Base-by-base conservation (phyloP, 495 filamentous ascomycete genomes). In the Penicillium diatomitis region DNA sequence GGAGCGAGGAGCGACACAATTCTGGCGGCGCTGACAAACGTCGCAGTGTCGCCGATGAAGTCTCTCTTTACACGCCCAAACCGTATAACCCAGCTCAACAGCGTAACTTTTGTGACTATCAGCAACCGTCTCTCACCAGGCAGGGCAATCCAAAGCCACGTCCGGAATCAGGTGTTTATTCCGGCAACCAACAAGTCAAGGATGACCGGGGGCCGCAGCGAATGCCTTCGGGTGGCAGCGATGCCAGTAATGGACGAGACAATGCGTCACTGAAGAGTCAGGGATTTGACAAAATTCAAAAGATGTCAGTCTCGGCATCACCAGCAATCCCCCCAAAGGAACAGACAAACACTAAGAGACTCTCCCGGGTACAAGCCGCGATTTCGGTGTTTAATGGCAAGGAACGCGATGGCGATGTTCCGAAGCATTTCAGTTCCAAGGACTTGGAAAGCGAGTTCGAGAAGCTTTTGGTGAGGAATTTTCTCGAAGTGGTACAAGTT, bases 31-130 rank as follows among this genome's bases (percentile, higher is more conserved):
- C 68, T 3, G 71, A 73, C 47, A 71, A 68, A 33, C 62, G 56
- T 4, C 59, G 63, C 28, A 69, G 61, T 32, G 41, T 82, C 28
- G 72, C 79, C 9, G 74, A 81, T 31, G 81, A 88, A 48, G 75
- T 80, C 20, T 75, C 72, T 4, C 68, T 78, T n/a, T 84, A 84
- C 50, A 80, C 77, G 0, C 79, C 82, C 2, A 69, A 68, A 52
- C 71, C 77, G 0, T 83, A 86, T 52, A 77, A 77, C 20, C 81
- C 82, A 3, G 72, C 76, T 5, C 83, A 83, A 52, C 83, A 85
- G 60, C 73, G 80, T 12, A 80, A 84, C 52, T 85, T 85, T 53
- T 72, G 74, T 45, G 77, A 76, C 51, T 73, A 71, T 49, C 67
- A 76, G 20, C 73, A 77, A 51, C 81, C 82, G 20, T 75, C 75